Evolutionary conservation across 805 yeast species (phyloP).

Genomic region (Myxozyma lipomycoides): DNA sequence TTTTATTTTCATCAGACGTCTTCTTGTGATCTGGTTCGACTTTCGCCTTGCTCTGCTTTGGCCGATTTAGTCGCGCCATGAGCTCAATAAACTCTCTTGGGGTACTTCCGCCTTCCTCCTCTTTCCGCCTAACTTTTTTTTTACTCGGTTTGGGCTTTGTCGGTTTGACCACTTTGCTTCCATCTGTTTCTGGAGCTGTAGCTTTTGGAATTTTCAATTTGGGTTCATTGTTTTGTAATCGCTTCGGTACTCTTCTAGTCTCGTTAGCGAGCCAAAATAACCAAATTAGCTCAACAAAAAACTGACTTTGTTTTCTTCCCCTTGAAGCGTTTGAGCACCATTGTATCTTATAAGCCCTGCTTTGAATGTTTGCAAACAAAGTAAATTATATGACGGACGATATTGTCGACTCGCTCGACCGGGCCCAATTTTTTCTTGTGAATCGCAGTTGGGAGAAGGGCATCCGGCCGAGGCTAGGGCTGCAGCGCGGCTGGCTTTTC

Average conservation of each 20-base stretch:
- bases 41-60: constrained; percentile 4
- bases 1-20: constrained; percentile 7
- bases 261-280: too few relatives aligned
- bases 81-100: constrained; percentile 37
- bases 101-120: constrained; percentile 35
- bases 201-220: not conserved
- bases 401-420: too few relatives aligned
- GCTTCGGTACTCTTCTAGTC: not conserved
- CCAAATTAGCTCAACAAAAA: not conserved
- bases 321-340: too few relatives aligned
- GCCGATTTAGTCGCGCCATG: constrained; percentile 30
- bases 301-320: too few relatives aligned
- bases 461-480: too few relatives aligned
- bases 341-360: too few relatives aligned
- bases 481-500: too few relatives aligned
- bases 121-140: constrained; percentile 14
- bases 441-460: too few relatives aligned
- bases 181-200: not conserved
- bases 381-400: too few relatives aligned
- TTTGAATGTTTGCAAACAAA: too few relatives aligned
- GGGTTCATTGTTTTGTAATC: not conserved
- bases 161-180: not conserved
- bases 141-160: constrained; percentile 2
- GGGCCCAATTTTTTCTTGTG: too few relatives aligned
- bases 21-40: constrained; percentile 11